Evolutionary conservation across 192 early-diverging fungal species (phyloP).

Genomic region (Linnemannia hyalina): DNA sequence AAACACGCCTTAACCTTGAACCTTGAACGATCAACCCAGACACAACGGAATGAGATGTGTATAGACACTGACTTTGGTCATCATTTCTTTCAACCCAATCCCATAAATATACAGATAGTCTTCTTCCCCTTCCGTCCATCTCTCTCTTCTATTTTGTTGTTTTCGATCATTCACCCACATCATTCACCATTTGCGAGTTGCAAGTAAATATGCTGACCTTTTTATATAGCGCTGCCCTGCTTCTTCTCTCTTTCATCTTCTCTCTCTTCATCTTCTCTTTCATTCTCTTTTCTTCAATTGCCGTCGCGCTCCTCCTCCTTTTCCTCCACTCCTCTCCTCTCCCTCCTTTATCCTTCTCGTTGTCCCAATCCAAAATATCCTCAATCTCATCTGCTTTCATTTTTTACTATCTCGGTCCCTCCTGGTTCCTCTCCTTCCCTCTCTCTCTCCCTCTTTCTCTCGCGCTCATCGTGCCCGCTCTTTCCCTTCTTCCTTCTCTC

Average conservation of each 20-base stretch:
- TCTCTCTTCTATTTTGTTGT: not conserved
- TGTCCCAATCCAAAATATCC: not conserved
- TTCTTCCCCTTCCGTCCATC: not conserved
- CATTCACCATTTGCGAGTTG: not conserved
- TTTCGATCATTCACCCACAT: not conserved
- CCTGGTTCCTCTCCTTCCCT: not conserved
- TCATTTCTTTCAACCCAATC: too few species aligned
- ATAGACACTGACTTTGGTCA: too few species aligned
- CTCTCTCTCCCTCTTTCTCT: not conserved
- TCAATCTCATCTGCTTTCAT: not conserved
- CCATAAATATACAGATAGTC: not conserved
- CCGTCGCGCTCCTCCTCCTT: constrained; percentile 8
- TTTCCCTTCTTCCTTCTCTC: not conserved
- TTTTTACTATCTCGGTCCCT: not conserved
- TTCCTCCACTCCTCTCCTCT: not conserved
- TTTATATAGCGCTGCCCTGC: too few species aligned
- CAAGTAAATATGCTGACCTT: too few species aligned
- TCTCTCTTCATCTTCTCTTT: not conserved
- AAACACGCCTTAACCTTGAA: too few species aligned
- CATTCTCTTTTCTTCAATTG: not conserved
- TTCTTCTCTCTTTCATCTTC: not conserved
- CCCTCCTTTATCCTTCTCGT: not conserved
- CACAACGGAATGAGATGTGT: too few species aligned
- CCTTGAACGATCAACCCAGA: too few species aligned
- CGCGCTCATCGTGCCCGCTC: not conserved